Evolutionary conservation across 495 filamentous ascomycete genomes (phyloP).

Genomic region (Hypoxylon fuscum): DNA sequence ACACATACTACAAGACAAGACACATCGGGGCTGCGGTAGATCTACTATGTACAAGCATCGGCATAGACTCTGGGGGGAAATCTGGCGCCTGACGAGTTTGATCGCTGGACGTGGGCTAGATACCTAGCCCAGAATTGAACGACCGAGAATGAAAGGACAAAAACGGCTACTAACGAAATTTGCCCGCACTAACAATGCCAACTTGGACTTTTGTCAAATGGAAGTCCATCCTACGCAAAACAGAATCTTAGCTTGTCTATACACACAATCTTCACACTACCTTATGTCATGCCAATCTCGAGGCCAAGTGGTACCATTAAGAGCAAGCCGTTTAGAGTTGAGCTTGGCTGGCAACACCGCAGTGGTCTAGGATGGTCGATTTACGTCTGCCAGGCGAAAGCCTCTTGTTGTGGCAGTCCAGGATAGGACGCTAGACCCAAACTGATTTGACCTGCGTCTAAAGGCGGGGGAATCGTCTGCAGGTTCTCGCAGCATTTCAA

Average conservation of each 20-base stretch:
- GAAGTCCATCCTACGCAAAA: constrained; percentile 2
- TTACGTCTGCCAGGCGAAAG: constrained; percentile 20
- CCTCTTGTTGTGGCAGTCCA: constrained; percentile 33
- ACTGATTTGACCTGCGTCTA: constrained; percentile 40
- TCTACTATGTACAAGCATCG: constrained; percentile 15
- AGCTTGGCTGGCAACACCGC: constrained; percentile 33
- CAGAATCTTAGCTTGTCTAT: too few species aligned
- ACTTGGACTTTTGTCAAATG: constrained; percentile 6
- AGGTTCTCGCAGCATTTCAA: constrained; percentile 35
- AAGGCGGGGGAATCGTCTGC: constrained; percentile 43
- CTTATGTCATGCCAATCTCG: constrained; percentile 12
- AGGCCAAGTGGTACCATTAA: constrained; percentile 35
- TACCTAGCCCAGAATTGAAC: not conserved
- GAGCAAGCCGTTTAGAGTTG: constrained; percentile 15
- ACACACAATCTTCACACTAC: constrained; percentile 2
- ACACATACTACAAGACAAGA: too few species aligned
- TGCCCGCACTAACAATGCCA: not conserved
- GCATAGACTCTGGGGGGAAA: constrained; percentile 26
- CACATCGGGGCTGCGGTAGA: constrained; percentile 30
- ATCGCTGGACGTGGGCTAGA: constrained; percentile 14
- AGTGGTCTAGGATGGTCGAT: constrained; percentile 41
- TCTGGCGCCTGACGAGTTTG: constrained; percentile 26
- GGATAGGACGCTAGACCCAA: constrained; percentile 35
- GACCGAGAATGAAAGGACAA: not conserved
- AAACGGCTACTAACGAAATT: not conserved